Conservation (phyloP, 345 rosid species). For the Salix caprea region DNA sequence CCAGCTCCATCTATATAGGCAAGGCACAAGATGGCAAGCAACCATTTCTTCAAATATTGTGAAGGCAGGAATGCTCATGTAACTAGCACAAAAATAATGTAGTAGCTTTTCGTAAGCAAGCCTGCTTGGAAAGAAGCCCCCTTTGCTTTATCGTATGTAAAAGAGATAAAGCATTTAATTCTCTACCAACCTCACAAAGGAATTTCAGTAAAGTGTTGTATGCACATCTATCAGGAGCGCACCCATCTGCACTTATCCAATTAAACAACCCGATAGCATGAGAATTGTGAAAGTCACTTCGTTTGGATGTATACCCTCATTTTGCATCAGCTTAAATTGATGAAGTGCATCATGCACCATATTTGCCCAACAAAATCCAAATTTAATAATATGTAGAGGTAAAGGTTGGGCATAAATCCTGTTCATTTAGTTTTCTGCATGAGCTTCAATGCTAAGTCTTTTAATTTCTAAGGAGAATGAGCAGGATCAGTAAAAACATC, state of each 20-base stretch:
- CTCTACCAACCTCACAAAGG: constrained; percentile 44
- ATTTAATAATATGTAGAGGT: constrained; percentile 46
- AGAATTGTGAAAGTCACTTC: constrained; percentile 59
- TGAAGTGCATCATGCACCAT: constrained; percentile 48
- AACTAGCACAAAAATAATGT: constrained; percentile 38
- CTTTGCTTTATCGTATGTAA: constrained; percentile 44
- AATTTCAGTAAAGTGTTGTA: constrained; percentile 46
- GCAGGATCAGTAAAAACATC: constrained; percentile 21
- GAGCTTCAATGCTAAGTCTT: constrained; percentile 46
- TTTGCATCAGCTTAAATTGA: constrained; percentile 51
- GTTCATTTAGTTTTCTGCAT: constrained; percentile 35
- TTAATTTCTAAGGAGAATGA: constrained; percentile 30
- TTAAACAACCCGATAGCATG: constrained; percentile 46
- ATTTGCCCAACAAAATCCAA: constrained; percentile 44
- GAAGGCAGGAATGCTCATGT: constrained; percentile 43
- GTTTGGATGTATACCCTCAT: constrained; percentile 52
- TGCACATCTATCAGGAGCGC: constrained; percentile 37
- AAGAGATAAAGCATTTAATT: constrained; percentile 43
- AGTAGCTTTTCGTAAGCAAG: constrained; percentile 42
- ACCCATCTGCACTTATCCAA: constrained; percentile 40
- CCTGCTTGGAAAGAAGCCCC: constrained; percentile 42
- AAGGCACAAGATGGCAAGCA: constrained; percentile 23
- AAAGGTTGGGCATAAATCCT: constrained; percentile 44
- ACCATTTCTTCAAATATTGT: constrained; percentile 56
- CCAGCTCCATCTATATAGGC: constrained; percentile 25